Conservation (phyloP, 805 yeast genomes). For the Kluyveromyces wickerhamii region DNA sequence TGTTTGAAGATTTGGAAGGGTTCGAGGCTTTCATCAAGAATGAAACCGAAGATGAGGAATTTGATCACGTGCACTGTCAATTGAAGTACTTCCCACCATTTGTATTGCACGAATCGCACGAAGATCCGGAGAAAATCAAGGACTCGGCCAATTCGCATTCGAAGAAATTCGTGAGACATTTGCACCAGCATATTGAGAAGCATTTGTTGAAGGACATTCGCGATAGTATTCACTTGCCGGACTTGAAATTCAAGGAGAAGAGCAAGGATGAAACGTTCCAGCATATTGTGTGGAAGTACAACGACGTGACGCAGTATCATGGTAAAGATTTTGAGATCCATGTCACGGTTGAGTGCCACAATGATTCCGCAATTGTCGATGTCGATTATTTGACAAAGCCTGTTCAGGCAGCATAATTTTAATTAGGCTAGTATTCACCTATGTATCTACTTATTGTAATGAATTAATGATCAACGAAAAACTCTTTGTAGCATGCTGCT, state of each 20-base stretch:
- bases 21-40: constrained; percentile 60
- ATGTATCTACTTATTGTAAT: too few species aligned
- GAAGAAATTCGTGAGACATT: constrained; percentile 61
- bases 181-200: constrained; percentile 67
- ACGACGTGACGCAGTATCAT: constrained; percentile 50
- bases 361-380: constrained; percentile 56
- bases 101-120: constrained; percentile 55
- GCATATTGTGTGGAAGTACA: constrained; percentile 53
- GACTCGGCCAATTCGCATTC: constrained; percentile 66
- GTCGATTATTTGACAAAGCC: constrained; percentile 59
- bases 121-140: constrained; percentile 63
- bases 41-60: constrained; percentile 72
- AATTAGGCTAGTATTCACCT: too few species aligned
- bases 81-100: constrained; percentile 68
- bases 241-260: constrained; percentile 43
- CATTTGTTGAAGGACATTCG: constrained; percentile 62
- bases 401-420: constrained; percentile 1
- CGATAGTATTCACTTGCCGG: constrained; percentile 45
- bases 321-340: constrained; percentile 58
- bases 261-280: constrained; percentile 40
- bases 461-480: too few species aligned
- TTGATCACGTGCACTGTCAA: constrained; percentile 59
- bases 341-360: constrained; percentile 57
- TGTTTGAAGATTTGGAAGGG: constrained; percentile 53
- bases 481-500: too few species aligned